Evolutionary conservation across 371 early-diverging fungal genomes (phyloP).

Genomic region (Rhizopus sp.): DNA sequence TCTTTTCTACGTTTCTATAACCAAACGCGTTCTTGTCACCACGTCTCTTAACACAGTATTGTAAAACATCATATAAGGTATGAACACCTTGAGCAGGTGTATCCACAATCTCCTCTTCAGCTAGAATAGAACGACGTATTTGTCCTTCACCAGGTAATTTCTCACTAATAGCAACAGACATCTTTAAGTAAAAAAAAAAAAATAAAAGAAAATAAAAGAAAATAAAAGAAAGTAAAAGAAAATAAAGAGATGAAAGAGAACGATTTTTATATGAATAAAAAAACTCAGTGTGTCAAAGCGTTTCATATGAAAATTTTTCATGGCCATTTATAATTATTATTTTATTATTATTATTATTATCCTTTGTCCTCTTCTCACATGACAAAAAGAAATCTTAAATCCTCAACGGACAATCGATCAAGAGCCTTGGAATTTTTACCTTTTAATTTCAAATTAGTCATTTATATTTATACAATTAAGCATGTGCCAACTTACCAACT

Average conservation of each 20-base stretch:
- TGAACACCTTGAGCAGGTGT: slow-evolving; percentile 58
- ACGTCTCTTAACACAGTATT: slow-evolving; percentile 52
- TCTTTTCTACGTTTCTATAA: slow-evolving; percentile 62
- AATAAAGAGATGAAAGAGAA: not conserved
- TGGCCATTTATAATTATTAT: slow-evolving; percentile 3
- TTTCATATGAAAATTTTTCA: slow-evolving; percentile 9
- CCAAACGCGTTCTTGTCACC: slow-evolving; percentile 63
- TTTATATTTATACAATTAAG: not conserved
- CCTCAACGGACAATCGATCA: slow-evolving; percentile 77
- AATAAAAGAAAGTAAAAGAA: slow-evolving; percentile 5
- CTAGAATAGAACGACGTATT: slow-evolving; percentile 57
- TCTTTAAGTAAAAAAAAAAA: not conserved
- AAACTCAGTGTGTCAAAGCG: not conserved
- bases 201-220: not conserved
- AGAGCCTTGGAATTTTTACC: slow-evolving; percentile 61
- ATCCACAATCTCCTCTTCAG: slow-evolving; percentile 55
- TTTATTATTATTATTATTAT: not conserved
- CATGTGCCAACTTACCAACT: slow-evolving; percentile 67
- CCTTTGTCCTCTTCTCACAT: slow-evolving; percentile 36
- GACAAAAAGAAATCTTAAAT: slow-evolving; percentile 86
- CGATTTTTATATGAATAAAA: not conserved
- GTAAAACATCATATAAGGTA: slow-evolving; percentile 73
- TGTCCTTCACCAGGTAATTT: slow-evolving; percentile 42
- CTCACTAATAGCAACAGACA: slow-evolving; percentile 12
- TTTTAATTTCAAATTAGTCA: slow-evolving; percentile 1